A percentile compares a stretch with the other conserved stretches of the same genome.
Conservation (phyloP, 345 rosid genomes). For the Murraya paniculata region DNA sequence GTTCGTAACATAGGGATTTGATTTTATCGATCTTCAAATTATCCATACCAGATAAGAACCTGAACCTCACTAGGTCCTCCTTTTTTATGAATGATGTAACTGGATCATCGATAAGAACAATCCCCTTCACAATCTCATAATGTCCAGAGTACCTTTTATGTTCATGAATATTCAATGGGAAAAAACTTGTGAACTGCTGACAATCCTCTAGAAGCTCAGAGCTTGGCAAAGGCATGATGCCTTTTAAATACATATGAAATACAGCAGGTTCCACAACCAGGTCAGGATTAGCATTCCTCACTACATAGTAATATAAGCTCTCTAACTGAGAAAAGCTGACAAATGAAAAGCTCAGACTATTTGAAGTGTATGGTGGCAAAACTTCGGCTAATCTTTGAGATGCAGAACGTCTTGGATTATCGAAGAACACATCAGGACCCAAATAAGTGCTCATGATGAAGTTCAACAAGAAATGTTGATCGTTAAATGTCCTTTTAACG, state of each 20-base stretch:
- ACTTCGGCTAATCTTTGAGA: constrained; percentile 42
- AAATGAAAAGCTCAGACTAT: constrained; percentile 49
- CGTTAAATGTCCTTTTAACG: constrained; percentile 20
- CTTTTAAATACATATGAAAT: constrained; percentile 44
- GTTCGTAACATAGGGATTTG: constrained; percentile 31
- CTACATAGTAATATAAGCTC: constrained; percentile 46
- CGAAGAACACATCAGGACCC: constrained; percentile 69
- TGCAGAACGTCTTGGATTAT: constrained; percentile 57
- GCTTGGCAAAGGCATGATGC: constrained; percentile 33
- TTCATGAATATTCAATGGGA: constrained; percentile 43
- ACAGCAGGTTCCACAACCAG: constrained; percentile 37
- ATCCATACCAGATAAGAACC: constrained; percentile 39
- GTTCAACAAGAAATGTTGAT: constrained; percentile 51
- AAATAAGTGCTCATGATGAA: constrained; percentile 56
- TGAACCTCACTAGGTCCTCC: constrained; percentile 43
- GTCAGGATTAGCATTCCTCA: constrained; percentile 41
- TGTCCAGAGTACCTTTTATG: constrained; percentile 42
- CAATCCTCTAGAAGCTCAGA: constrained; percentile 19
- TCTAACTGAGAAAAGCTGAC: constrained; percentile 42
- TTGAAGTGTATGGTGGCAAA: constrained; percentile 50
- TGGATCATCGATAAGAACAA: constrained; percentile 55
- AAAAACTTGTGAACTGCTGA: constrained; percentile 41
- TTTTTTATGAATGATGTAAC: constrained; percentile 22
- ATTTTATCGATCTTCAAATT: constrained; percentile 41
- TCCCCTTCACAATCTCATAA: constrained; percentile 47